Conservation (phyloP, 352 stramenopile genomes). For the Globisporangium emineosum region DNA sequence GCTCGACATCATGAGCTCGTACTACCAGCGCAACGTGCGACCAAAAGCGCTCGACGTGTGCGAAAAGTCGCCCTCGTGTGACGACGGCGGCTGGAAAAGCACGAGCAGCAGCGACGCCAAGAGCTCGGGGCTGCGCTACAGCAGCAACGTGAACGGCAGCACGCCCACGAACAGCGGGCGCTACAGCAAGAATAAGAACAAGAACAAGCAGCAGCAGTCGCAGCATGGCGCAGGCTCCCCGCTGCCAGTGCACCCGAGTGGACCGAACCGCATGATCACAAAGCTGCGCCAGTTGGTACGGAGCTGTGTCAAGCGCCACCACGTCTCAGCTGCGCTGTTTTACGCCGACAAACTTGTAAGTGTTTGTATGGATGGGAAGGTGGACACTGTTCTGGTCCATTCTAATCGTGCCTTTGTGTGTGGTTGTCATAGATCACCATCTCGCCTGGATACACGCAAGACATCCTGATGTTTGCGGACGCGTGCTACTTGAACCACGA, state of each 20-base stretch:
- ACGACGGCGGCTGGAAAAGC: slow-evolving; percentile 15
- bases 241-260: slow-evolving; percentile 6
- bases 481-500: slow-evolving; percentile 66
- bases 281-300: slow-evolving; percentile 44
- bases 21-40: slow-evolving; percentile 11
- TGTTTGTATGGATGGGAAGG: neutral
- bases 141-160: slow-evolving; percentile 20
- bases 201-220: neutral
- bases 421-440: slow-evolving; percentile 41
- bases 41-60: slow-evolving; percentile 10
- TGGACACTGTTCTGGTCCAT: neutral
- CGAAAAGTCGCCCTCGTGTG: slow-evolving; percentile 14
- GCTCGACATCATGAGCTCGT: slow-evolving; percentile 9
- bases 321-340: slow-evolving; percentile 58
- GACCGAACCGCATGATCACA: slow-evolving; percentile 17
- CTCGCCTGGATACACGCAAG: slow-evolving; percentile 33
- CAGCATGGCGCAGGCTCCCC: neutral
- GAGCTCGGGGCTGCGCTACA: slow-evolving; percentile 15
- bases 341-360: slow-evolving; percentile 76
- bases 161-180: slow-evolving; percentile 11
- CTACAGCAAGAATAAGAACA: slow-evolving; percentile 6
- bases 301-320: slow-evolving; percentile 48
- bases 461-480: slow-evolving; percentile 78
- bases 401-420: slow-evolving; percentile 7
- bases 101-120: slow-evolving; percentile 17